Evolutionary conservation across 1,284 basidiomycete species (phyloP).

Genomic region (Caloboletus inedulis): DNA sequence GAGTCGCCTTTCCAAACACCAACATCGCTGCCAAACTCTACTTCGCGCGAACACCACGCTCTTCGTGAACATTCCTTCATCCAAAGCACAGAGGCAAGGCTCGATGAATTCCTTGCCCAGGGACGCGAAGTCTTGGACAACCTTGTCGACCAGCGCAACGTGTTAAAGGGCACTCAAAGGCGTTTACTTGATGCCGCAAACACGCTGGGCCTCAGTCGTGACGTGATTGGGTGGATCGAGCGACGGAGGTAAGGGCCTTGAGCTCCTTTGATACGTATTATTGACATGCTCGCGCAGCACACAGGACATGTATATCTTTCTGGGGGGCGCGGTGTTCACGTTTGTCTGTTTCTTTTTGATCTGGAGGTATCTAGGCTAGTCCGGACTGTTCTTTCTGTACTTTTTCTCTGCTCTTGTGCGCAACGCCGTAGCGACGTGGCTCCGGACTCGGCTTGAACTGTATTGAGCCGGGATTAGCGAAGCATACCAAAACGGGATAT

Average conservation of each 20-base stretch:
- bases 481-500: slow-evolving; percentile 17
- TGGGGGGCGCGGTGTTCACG: slow-evolving; percentile 79
- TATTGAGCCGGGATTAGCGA: background rate
- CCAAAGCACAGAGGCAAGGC: slow-evolving; percentile 70
- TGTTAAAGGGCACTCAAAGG: slow-evolving; percentile 88
- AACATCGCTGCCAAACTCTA: slow-evolving; percentile 51
- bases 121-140: slow-evolving; percentile 88
- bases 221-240: slow-evolving; percentile 96
- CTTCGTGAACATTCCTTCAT: slow-evolving; percentile 86
- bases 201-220: slow-evolving; percentile 84
- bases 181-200: slow-evolving; percentile 86
- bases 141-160: slow-evolving; percentile 84
- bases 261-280: background rate
- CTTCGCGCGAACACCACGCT: slow-evolving; percentile 69
- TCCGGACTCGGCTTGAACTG: background rate
- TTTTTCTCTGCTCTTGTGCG: background rate
- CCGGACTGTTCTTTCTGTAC: slow-evolving; percentile 7
- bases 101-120: slow-evolving; percentile 90
- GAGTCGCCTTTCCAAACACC: slow-evolving; percentile 74
- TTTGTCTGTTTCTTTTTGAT: slow-evolving; percentile 90
- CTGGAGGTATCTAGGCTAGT: slow-evolving; percentile 82
- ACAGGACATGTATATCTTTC: slow-evolving; percentile 91
- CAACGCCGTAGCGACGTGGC: background rate
- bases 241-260: slow-evolving; percentile 62
- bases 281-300: slow-evolving; percentile 50